Conservation (phyloP, 2,329 filamentous ascomycete species). For the Colletotrichum shisoi region DNA sequence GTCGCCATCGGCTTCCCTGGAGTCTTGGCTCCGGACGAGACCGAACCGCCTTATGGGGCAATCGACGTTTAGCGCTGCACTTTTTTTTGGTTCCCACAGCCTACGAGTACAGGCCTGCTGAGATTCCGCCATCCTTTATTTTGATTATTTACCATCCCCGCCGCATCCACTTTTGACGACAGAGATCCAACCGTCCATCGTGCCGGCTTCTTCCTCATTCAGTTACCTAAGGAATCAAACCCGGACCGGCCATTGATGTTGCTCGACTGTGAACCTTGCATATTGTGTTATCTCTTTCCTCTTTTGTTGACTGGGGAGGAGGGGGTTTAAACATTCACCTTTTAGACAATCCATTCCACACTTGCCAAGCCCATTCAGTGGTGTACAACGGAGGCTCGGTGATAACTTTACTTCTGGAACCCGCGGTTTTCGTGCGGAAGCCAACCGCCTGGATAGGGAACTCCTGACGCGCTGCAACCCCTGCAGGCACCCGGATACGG, state of each 20-base stretch:
- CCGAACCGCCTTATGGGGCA: constrained; percentile 29
- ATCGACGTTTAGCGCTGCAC: constrained; percentile 23
- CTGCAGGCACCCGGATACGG: constrained; percentile 25
- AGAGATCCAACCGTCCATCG: background rate
- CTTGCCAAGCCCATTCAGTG: background rate
- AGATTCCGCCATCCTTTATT: constrained; percentile 20
- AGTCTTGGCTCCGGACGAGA: constrained; percentile 32
- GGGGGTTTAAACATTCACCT: background rate
- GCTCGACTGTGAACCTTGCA: too few relatives aligned
- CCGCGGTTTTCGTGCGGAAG: constrained; percentile 10
- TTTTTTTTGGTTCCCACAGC: background rate
- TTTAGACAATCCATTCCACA: background rate
- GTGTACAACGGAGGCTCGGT: constrained; percentile 7
- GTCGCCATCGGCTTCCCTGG: constrained; percentile 36
- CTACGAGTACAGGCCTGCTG: background rate
- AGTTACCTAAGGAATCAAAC: background rate
- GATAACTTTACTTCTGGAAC: constrained; percentile 19
- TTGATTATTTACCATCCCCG: constrained; percentile 21
- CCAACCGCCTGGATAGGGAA: background rate
- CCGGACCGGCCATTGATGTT: background rate
- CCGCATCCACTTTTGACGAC: constrained; percentile 23
- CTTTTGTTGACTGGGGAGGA: background rate
- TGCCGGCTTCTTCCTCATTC: background rate
- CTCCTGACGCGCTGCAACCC: constrained; percentile 15
- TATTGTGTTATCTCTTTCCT: background rate